These are phyloP conservation scores for Hymenoscyphus occultus DNA, from an alignment of 2,329 filamentous ascomycete genomes.

Conservation along the genomic window DNA sequence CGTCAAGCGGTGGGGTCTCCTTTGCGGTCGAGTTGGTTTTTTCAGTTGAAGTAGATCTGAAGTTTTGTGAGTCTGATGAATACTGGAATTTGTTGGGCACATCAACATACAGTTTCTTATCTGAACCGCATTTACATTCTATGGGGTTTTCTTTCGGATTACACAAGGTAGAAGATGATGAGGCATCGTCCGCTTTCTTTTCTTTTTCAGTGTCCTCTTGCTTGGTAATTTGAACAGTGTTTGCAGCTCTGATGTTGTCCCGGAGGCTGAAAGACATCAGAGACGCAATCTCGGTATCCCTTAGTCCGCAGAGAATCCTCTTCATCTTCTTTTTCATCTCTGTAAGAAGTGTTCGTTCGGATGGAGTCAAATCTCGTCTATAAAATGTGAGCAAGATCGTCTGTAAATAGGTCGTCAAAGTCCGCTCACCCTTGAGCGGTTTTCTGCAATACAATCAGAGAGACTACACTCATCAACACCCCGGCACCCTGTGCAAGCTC, in stretches of 20 bases:
- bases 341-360: not conserved
- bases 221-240: not conserved
- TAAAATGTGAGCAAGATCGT: not conserved
- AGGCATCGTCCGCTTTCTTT: not conserved
- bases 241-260: not conserved
- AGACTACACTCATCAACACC: constrained; percentile 1
- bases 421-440: constrained; percentile 17
- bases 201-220: not conserved
- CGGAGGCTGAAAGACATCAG: not conserved
- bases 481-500: not conserved
- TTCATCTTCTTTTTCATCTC: constrained; percentile 5
- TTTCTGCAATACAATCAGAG: constrained; percentile 21
- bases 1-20: not conserved
- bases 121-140: not conserved
- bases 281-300: not conserved
- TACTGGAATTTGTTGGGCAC: not conserved
- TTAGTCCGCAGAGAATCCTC: not conserved
- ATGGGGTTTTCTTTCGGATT: not conserved
- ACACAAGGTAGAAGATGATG: not conserved
- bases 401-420: not conserved
- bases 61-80: not conserved
- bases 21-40: not conserved
- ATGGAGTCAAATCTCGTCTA: not conserved
- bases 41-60: not conserved
- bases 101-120: not conserved